Evolutionary conservation across 768 basidiomycete species (phyloP).

Genomic region (Neoboletus subvelutipes): DNA sequence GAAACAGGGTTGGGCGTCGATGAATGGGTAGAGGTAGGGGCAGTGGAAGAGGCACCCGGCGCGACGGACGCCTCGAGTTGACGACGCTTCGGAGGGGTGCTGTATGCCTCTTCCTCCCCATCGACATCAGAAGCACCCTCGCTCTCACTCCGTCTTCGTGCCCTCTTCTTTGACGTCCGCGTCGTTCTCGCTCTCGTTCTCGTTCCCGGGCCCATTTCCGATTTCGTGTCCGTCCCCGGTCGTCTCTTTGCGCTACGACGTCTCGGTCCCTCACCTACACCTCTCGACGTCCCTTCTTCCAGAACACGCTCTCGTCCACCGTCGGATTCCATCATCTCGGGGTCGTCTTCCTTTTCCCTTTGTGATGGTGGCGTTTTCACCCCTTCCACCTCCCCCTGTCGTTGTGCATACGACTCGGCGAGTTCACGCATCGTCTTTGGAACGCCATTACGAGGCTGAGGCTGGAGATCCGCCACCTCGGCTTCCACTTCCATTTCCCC

Average conservation of each 20-base stretch:
- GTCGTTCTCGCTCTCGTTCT: conserved; percentile 7
- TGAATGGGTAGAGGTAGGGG: background rate
- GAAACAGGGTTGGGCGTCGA: conserved; percentile 5
- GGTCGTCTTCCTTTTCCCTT: conserved; percentile 7
- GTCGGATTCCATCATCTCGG: background rate
- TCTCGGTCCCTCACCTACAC: conserved; percentile 5
- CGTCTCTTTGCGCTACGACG: conserved; percentile 8
- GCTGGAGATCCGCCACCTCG: conserved; percentile 15
- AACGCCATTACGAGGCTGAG: conserved; percentile 15
- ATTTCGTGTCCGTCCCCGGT: background rate
- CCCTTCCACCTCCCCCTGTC: background rate
- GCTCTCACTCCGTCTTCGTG: conserved; percentile 24
- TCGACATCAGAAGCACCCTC: conserved; percentile 25
- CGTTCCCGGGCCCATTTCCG: background rate
- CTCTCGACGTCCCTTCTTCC: conserved; percentile 5
- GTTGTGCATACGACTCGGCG: conserved; percentile 40
- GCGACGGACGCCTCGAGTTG: conserved; percentile 15
- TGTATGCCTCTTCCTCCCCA: conserved; percentile 12
- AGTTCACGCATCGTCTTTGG: conserved; percentile 69
- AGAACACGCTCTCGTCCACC: background rate
- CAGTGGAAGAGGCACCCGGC: background rate
- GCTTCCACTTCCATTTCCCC: conserved; percentile 14
- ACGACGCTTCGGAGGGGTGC: conserved; percentile 36
- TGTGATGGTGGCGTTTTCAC: conserved; percentile 25
- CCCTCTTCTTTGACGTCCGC: conserved; percentile 26